Conservation (phyloP, 352 stramenopile species). For the Peronosclerospora sorghi region DNA sequence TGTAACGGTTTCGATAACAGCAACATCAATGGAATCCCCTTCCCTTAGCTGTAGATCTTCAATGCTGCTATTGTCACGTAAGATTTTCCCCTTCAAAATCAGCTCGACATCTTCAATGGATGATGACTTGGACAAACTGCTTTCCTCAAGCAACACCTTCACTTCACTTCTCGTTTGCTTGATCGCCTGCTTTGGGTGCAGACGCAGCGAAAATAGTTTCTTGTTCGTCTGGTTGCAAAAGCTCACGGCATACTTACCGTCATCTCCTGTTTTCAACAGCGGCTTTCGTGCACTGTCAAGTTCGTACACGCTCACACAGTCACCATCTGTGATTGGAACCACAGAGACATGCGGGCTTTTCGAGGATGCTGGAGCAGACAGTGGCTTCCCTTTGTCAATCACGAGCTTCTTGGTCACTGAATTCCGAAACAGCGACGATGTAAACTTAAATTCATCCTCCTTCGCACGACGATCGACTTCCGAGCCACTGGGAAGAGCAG, state of each 20-base stretch:
- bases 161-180: constrained; percentile 49
- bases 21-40: constrained; percentile 53
- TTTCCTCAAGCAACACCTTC: constrained; percentile 41
- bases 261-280: constrained; percentile 33
- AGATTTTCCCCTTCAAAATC: constrained; percentile 46
- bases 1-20: constrained; percentile 46
- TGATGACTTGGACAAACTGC: constrained; percentile 17
- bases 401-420: constrained; percentile 46
- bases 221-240: constrained; percentile 65
- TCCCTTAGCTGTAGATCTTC: constrained; percentile 50
- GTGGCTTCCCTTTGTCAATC: constrained; percentile 39
- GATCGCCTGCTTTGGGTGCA: constrained; percentile 38
- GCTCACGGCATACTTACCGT: constrained; percentile 43
- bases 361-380: constrained; percentile 4
- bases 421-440: constrained; percentile 48
- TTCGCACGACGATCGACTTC: constrained; percentile 11
- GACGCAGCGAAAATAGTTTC: constrained; percentile 49
- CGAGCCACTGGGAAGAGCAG: constrained; percentile 4
- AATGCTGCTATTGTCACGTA: constrained; percentile 32
- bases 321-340: constrained; percentile 42
- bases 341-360: constrained; percentile 34
- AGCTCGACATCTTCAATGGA: constrained; percentile 48
- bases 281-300: constrained; percentile 15
- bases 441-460: constrained; percentile 55
- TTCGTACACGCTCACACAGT: constrained; percentile 20